Evolutionary conservation across 768 basidiomycete species (phyloP), one percentile per base, ranked within the genome.

Genomic region (Neoboletus subvelutipes): DNA sequence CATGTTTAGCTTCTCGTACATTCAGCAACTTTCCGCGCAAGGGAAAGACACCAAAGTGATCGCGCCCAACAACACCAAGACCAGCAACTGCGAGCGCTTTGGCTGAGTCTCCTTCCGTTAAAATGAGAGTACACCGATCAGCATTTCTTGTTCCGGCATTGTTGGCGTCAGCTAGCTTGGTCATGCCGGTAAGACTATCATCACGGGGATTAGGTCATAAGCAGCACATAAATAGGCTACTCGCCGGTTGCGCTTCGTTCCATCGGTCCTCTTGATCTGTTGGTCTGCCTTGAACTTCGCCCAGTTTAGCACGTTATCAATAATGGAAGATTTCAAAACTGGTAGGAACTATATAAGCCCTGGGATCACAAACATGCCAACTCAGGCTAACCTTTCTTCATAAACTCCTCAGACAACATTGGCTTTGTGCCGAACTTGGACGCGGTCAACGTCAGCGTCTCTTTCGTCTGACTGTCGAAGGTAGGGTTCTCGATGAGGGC

Each of bases 381-480:
- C 46, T 22, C 22, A 7, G 47, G 57, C 80, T 40, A 58, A 94
- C 95, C 87, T 78, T 94, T 98, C 79, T 98, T 98, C 79, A 96
- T 82, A 70, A 98, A 98, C 0, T 97, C 94, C 51, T 98, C 96
- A 2, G 89, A 84, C 13, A 98, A 67, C 2, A 73, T 74, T 3
- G 94, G 92, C 71, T 88, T 96, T 43, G 88, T 88, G 11, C 94
- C 92, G 67, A 98, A 99, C 73, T 96, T 96, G 31, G 85, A 86
- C 20, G 88, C 76, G 4, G 87, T 86, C 45, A 98, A 75, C 1
- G 95, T 98, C 62, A 99, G 76, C 5, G 87, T 90, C 72, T 99
- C 97, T 77, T 99, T 99, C 37, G 97, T 98, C 73, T 99, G 97
- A 80, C 92, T 94, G 80, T 99, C 96, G 74, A 99, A 99, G 1